phyloP scores from a whole-genome alignment of 768 basidiomycete genomes.

The Mycena belliarum region DNA sequence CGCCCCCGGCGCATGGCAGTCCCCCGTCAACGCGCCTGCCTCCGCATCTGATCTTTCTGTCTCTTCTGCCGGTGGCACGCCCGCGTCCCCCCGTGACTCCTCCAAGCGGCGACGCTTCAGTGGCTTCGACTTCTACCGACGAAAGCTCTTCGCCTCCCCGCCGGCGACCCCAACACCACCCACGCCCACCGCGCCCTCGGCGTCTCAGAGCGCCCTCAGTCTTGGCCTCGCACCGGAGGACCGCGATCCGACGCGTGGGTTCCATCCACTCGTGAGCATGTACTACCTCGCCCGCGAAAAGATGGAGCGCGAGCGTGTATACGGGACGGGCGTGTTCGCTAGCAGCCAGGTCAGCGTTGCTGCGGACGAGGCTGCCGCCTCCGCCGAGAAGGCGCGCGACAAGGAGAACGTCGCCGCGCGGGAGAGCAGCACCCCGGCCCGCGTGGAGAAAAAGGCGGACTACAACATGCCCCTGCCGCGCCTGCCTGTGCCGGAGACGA shows the following conservation, averaged over 20 bases:
- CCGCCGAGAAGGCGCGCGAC: background rate
- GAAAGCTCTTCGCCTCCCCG: constrained; percentile 77
- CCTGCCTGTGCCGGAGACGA: constrained; percentile 77
- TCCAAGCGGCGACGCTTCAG: constrained; percentile 79
- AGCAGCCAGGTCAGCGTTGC: constrained; percentile 78
- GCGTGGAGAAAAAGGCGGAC: constrained; percentile 49
- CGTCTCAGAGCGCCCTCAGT: constrained; percentile 17
- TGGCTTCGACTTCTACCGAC: constrained; percentile 91
- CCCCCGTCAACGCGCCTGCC: constrained; percentile 42
- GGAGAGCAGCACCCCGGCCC: background rate
- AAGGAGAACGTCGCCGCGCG: constrained; percentile 1
- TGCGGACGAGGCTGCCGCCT: constrained; percentile 22
- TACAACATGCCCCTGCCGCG: constrained; percentile 84
- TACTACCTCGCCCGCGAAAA: constrained; percentile 97
- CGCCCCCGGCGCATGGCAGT: constrained; percentile 53
- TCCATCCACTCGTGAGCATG: constrained; percentile 93
- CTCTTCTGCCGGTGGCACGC: constrained; percentile 3
- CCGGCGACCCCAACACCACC: constrained; percentile 33
- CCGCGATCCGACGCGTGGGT: constrained; percentile 86
- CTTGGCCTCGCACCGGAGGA: constrained; percentile 32
- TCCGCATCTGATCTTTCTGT: constrained; percentile 61
- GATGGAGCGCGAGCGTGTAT: constrained; percentile 90
- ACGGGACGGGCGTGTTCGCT: constrained; percentile 93
- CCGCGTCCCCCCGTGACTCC: constrained; percentile 24
- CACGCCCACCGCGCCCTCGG: constrained; percentile 5